A percentile compares a stretch with the other conserved stretches of the same genome.
Evolutionary conservation across 352 stramenopile genomes (phyloP).

Genomic region (Globisporangium spiculum): DNA sequence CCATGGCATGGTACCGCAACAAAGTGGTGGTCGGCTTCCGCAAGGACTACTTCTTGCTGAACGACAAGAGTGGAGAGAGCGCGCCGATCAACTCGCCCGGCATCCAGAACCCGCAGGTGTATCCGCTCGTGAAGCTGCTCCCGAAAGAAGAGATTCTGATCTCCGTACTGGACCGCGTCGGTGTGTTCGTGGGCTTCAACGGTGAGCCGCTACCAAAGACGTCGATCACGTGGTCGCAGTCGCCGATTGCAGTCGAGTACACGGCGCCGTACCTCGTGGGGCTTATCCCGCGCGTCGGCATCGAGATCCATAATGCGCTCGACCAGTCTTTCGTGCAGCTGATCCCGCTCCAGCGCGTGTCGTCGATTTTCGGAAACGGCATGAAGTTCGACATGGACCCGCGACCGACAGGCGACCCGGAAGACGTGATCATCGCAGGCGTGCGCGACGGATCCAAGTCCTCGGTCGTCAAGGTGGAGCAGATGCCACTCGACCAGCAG

Average conservation of each 20-base stretch:
- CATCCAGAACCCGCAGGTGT: conserved; percentile 64
- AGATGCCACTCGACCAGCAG: conserved; percentile 83
- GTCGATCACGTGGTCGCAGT: conserved; percentile 81
- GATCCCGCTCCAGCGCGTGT: conserved; percentile 54
- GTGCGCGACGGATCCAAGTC: conserved; percentile 70
- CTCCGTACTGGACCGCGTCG: conserved; percentile 79
- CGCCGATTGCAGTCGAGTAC: conserved; percentile 69
- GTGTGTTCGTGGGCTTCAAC: conserved; percentile 77
- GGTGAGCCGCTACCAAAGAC: conserved; percentile 79
- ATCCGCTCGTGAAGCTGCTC: conserved; percentile 75
- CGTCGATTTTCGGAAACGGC: conserved; percentile 84
- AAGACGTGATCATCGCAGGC: conserved; percentile 79
- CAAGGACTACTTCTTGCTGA: conserved; percentile 77
- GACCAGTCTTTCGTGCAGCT: conserved; percentile 80
- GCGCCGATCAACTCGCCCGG: conserved; percentile 66
- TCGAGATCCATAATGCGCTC: conserved; percentile 76
- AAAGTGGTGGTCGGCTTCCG: conserved; percentile 80
- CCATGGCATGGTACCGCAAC: conserved; percentile 87
- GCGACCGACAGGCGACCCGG: conserved; percentile 58
- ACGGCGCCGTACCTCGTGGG: conserved; percentile 78
- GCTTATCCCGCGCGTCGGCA: conserved; percentile 66
- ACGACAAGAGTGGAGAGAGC: conserved; percentile 79
- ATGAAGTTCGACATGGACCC: conserved; percentile 91
- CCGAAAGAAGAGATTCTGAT: conserved; percentile 85
- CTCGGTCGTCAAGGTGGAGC: conserved; percentile 81